phyloP scores from a whole-genome alignment of 176 grass and related monocot genomes.

The Canna indica region DNA sequence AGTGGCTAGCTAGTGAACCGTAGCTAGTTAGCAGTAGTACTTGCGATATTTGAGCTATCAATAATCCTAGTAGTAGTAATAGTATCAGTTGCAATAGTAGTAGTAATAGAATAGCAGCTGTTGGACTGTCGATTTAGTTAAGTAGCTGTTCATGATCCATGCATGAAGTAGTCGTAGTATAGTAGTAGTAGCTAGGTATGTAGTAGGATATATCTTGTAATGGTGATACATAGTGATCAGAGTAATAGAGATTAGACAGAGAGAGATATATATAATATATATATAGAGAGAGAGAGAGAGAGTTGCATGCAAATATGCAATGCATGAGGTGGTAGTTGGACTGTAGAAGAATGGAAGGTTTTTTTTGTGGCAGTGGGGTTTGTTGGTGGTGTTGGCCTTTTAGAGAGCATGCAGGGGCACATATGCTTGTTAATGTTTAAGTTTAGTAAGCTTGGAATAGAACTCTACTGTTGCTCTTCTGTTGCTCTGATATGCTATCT shows the following conservation, averaged over 20 bases:
- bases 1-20: constrained; percentile 25
- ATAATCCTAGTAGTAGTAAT: not conserved
- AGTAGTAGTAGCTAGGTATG: not conserved
- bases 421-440: not conserved
- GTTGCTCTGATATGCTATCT: too few species aligned
- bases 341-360: not conserved
- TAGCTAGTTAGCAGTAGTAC: not conserved
- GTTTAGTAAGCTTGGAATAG: not conserved
- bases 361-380: constrained; percentile 8
- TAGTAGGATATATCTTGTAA: not conserved
- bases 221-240: not conserved
- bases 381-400: constrained; percentile 43
- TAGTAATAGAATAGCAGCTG: not conserved
- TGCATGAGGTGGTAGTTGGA: constrained; percentile 10
- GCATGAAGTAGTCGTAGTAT: not conserved
- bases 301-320: not conserved
- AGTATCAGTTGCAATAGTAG: not conserved
- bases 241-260: not conserved
- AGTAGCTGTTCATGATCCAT: not conserved
- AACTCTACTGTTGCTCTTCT: not conserved
- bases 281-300: not conserved
- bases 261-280: not conserved
- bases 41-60: too few species aligned
- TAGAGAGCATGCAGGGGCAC: constrained; percentile 14
- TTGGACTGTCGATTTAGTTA: not conserved